Evolutionary conservation across 305 asterid species (phyloP).

Genomic region (Salvia sclarea): DNA sequence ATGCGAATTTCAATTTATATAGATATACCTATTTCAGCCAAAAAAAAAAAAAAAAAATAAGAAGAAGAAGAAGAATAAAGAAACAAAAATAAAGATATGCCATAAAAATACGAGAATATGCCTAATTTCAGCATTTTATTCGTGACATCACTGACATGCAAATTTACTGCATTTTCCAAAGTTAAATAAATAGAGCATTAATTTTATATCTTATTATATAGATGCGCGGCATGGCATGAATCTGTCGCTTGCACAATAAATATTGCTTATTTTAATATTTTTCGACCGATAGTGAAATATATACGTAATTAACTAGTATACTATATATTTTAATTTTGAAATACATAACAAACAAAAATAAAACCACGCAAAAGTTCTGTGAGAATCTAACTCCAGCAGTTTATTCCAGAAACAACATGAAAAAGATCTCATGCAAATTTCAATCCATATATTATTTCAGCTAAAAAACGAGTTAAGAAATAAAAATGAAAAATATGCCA

Average conservation of each 20-base stretch:
- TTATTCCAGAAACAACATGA: not conserved
- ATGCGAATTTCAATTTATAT: no score
- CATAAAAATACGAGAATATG: no score
- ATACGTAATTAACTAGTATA: not conserved
- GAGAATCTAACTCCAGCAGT: not conserved
- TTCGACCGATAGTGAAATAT: not conserved
- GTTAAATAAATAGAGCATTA: not conserved
- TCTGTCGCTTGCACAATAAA: constrained; percentile 14
- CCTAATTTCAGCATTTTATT: no score
- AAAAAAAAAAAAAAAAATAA: not conserved
- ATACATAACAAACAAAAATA: no score
- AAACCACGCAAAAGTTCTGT: not conserved
- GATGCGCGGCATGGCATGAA: not conserved
- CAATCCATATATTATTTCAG: no score
- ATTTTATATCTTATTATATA: not conserved
- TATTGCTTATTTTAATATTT: not conserved
- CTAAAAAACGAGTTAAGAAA: no score
- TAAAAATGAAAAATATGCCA: no score
- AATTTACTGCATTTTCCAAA: not conserved
- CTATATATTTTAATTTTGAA: no score
- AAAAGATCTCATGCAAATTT: not conserved
- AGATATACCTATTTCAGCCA: not conserved
- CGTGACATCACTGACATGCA: no score
- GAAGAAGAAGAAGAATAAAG: no score
- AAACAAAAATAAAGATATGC: no score